phyloP scores from a whole-genome alignment of 352 stramenopile species.

The Phytophthora foliorum region DNA sequence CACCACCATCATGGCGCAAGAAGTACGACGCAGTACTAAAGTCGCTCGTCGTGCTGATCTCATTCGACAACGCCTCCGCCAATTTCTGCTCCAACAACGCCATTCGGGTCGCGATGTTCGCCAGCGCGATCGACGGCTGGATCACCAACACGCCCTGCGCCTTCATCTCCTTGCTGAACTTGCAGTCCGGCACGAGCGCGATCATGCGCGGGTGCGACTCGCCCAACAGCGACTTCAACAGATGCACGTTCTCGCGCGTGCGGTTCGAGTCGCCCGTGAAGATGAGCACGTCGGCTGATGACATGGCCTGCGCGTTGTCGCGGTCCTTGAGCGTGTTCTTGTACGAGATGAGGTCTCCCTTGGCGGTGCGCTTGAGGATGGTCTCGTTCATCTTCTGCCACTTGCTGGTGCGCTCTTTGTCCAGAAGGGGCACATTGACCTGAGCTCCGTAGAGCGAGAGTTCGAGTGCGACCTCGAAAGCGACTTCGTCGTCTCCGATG shows the following conservation, averaged over 20 bases:
- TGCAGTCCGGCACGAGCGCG: slow-evolving; percentile 55
- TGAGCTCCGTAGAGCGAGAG: slow-evolving; percentile 68
- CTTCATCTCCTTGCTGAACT: slow-evolving; percentile 57
- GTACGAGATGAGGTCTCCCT: slow-evolving; percentile 68
- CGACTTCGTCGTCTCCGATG: slow-evolving; percentile 66
- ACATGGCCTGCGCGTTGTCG: slow-evolving; percentile 47
- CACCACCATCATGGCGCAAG: slow-evolving; percentile 47
- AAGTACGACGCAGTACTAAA: slow-evolving; percentile 69
- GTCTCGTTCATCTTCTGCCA: slow-evolving; percentile 72
- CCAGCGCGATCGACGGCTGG: slow-evolving; percentile 70
- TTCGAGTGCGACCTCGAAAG: slow-evolving; percentile 69
- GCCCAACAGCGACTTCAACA: slow-evolving; percentile 52
- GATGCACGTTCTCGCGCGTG: slow-evolving; percentile 59
- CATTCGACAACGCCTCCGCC: slow-evolving; percentile 46
- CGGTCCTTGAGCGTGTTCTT: slow-evolving; percentile 71
- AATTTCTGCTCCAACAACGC: slow-evolving; percentile 58
- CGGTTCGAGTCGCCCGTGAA: slow-evolving; percentile 66
- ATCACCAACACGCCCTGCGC: too few relatives aligned
- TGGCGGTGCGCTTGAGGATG: slow-evolving; percentile 56
- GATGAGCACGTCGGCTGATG: slow-evolving; percentile 61
- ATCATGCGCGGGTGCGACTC: slow-evolving; percentile 61
- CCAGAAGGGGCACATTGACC: slow-evolving; percentile 66
- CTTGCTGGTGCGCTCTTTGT: slow-evolving; percentile 62
- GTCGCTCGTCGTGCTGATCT: slow-evolving; percentile 57
- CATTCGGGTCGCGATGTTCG: slow-evolving; percentile 73